phyloP scores from a whole-genome alignment of 257 asterid genomes.

The Apocynum venetum region DNA sequence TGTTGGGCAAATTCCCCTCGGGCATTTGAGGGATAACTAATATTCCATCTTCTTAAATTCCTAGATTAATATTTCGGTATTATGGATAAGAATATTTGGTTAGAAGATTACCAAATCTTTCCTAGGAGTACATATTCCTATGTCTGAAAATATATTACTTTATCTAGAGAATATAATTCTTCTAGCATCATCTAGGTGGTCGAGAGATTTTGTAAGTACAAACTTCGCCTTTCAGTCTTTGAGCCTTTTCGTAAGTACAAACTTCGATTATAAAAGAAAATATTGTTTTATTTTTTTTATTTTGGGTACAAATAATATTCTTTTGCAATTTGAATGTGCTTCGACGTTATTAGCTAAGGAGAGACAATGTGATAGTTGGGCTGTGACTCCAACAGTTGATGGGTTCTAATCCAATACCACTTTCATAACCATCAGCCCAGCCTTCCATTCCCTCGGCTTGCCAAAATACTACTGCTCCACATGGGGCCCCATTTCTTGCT shows the following conservation, averaged over 20 bases:
- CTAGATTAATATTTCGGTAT: neutral
- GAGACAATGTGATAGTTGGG: slow-evolving; percentile 33
- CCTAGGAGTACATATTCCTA: neutral
- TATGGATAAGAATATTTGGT: neutral
- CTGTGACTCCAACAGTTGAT: slow-evolving; percentile 36
- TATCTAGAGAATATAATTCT: neutral
- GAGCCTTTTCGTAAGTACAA: no score
- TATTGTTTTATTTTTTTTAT: no score
- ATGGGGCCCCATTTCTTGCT: slow-evolving; percentile 43
- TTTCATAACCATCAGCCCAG: slow-evolving; percentile 53
- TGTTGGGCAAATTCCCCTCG: neutral
- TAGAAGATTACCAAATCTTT: neutral
- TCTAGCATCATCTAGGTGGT: no score
- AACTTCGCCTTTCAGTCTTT: no score
- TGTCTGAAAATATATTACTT: no score
- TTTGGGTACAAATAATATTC: neutral
- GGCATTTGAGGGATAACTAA: neutral
- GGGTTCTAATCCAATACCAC: slow-evolving; percentile 42
- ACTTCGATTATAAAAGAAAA: no score
- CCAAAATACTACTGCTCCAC: slow-evolving; percentile 58
- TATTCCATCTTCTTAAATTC: neutral
- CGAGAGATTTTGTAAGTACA: no score
- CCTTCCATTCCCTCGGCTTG: slow-evolving; percentile 52
- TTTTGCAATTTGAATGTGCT: neutral
- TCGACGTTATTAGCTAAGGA: neutral